Evolutionary conservation across 441 rosid species (phyloP).

Genomic region (Eutrema salsugineum): DNA sequence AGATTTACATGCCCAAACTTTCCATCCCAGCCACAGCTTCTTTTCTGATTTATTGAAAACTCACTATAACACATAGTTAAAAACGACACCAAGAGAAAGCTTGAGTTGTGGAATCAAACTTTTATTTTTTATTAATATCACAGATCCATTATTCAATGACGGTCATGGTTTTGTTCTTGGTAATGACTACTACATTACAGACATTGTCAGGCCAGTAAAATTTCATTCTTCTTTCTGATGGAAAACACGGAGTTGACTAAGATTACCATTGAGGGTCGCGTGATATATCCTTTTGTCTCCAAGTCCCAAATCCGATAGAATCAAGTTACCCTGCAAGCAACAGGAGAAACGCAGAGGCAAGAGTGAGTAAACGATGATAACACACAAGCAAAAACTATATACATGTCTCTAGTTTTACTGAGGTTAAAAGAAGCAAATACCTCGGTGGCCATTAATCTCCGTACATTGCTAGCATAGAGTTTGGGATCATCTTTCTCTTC

Average conservation of each 20-base stretch:
- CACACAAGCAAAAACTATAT: background rate
- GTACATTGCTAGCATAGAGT: slow-evolving; percentile 75
- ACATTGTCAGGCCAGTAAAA: slow-evolving; percentile 20
- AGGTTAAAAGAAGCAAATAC: slow-evolving; percentile 31
- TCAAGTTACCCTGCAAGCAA: slow-evolving; percentile 73
- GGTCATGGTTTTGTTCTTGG: slow-evolving; percentile 20
- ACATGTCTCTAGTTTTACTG: background rate
- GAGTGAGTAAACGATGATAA: background rate
- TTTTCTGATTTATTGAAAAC: slow-evolving; percentile 28
- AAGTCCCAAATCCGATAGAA: slow-evolving; percentile 81
- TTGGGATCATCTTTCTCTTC: slow-evolving; percentile 87
- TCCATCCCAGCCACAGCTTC: slow-evolving; percentile 33
- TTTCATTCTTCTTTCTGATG: slow-evolving; percentile 96
- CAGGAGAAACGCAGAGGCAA: slow-evolving; percentile 9
- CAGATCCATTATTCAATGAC: slow-evolving; percentile 25
- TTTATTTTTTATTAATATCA: slow-evolving; percentile 10
- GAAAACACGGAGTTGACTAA: slow-evolving; percentile 91
- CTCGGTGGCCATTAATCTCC: slow-evolving; percentile 84
- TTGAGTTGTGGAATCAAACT: slow-evolving; percentile 12
- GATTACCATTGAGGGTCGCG: slow-evolving; percentile 99
- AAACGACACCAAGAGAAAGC: background rate
- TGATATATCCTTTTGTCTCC: slow-evolving; percentile 96
- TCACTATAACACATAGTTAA: slow-evolving; percentile 19
- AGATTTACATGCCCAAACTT: slow-evolving; percentile 56
- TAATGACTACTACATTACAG: slow-evolving; percentile 31